Percentiles rank a stretch among this genome's conserved stretches.
These are phyloP conservation scores for Larix kaempferi DNA, from an alignment of 75 land plant genomes.

Conservation along the genomic window DNA sequence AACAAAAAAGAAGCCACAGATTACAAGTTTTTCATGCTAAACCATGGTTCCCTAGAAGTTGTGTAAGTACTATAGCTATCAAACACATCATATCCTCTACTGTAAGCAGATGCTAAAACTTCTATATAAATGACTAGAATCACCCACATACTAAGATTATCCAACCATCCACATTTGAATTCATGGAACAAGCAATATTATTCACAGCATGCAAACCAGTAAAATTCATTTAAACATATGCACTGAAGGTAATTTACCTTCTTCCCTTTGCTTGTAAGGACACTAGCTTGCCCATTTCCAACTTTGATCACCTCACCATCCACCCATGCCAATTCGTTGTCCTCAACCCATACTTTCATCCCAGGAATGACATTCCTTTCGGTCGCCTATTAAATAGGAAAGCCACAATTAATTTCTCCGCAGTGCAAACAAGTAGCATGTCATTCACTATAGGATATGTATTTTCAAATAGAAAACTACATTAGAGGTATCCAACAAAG, in stretches of 20 bases:
- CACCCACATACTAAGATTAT: background rate
- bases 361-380: conserved; percentile 27
- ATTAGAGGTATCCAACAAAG: too few species aligned
- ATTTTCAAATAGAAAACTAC: too few species aligned
- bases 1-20: conserved; percentile 2
- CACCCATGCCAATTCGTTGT: conserved; percentile 69
- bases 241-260: conserved; percentile 34
- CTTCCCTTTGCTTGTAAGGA: conserved; percentile 42
- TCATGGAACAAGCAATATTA: background rate
- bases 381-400: background rate
- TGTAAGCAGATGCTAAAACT: conserved; percentile 2
- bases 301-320: conserved; percentile 68
- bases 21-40: background rate
- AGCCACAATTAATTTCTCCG: background rate
- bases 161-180: background rate
- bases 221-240: background rate
- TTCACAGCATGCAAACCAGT: background rate
- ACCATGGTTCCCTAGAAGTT: background rate
- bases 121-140: background rate
- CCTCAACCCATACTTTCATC: conserved; percentile 91
- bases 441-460: too few species aligned
- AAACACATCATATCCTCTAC: background rate
- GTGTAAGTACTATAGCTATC: background rate
- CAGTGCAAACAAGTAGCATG: conserved; percentile 2
- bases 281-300: conserved; percentile 40